A percentile compares a stretch with the other conserved stretches of the same genome.
Evolutionary conservation across 306 rosid species (phyloP).

Genomic region (Abrus pulchellus): DNA sequence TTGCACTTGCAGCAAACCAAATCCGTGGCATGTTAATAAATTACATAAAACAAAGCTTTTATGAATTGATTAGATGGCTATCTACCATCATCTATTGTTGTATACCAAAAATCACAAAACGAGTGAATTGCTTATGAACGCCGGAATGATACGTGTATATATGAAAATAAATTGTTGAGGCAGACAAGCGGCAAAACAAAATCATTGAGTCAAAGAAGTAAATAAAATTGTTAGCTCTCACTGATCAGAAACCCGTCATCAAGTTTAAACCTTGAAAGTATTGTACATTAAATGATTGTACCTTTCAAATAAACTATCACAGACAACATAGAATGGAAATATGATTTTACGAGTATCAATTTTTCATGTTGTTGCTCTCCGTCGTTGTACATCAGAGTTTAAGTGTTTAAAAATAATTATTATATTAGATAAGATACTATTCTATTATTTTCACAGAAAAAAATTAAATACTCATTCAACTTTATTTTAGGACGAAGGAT

Average conservation of each 20-base stretch:
- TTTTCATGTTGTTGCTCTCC: no score
- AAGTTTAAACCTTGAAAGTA: background rate
- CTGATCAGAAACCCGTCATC: background rate
- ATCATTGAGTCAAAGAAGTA: background rate
- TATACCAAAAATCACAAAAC: background rate
- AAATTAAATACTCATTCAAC: no score
- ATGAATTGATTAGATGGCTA: constrained; percentile 36
- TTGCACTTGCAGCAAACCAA: background rate
- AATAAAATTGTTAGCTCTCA: background rate
- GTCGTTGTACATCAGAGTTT: no score
- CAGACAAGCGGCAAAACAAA: constrained; percentile 3
- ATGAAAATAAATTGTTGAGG: background rate
- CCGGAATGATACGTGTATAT: background rate
- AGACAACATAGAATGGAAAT: no score
- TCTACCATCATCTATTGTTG: background rate
- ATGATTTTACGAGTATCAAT: no score
- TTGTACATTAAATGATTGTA: background rate
- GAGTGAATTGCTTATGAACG: constrained; percentile 18
- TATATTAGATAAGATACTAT: no score
- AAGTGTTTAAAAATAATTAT: no score
- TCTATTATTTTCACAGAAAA: no score
- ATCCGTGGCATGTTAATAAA: background rate
- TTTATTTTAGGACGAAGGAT: no score
- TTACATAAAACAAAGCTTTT: background rate
- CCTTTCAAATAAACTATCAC: background rate